Conservation (phyloP, 225 moss, liverwort and hornwort genomes). For the Bryoerythrophyllum caledonicum region DNA sequence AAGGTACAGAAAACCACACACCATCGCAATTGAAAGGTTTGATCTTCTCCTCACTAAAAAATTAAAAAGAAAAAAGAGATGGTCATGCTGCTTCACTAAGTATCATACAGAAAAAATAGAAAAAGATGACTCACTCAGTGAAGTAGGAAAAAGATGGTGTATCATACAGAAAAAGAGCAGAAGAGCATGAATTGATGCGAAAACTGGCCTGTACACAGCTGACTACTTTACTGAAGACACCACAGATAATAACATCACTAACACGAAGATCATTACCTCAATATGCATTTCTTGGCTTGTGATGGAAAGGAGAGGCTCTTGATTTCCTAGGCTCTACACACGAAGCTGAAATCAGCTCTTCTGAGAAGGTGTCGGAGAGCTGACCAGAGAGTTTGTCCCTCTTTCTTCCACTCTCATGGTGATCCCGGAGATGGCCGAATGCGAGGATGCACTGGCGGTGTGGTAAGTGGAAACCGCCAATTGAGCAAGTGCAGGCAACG, state of each 20-base stretch:
- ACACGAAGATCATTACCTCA: not conserved
- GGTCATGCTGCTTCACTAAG: too few species aligned
- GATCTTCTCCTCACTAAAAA: too few species aligned
- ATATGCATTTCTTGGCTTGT: not conserved
- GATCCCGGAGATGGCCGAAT: slow-evolving; percentile 78
- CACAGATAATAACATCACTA: slow-evolving; percentile 5
- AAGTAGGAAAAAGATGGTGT: not conserved
- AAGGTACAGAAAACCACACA: too few species aligned
- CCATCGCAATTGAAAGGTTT: too few species aligned
- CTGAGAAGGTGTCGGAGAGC: slow-evolving; percentile 36
- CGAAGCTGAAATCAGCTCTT: slow-evolving; percentile 32
- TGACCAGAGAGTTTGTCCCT: slow-evolving; percentile 31
- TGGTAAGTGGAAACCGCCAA: slow-evolving; percentile 95
- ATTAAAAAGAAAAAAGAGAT: too few species aligned
- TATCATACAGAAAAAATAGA: not conserved
- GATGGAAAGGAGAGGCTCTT: slow-evolving; percentile 6
- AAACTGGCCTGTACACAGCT: slow-evolving; percentile 30
- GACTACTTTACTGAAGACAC: slow-evolving; percentile 3
- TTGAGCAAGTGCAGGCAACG: slow-evolving; percentile 93
- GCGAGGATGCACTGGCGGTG: slow-evolving; percentile 85
- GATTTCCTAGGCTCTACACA: not conserved
- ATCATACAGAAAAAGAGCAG: slow-evolving; percentile 8
- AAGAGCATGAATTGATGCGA: not conserved
- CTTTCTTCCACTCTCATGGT: slow-evolving; percentile 79
- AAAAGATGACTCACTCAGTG: not conserved